A percentile compares a stretch with the other conserved stretches of the same genome.
Conservation (phyloP, 2,329 filamentous ascomycete species). For the Phaeosphaeria sp. region DNA sequence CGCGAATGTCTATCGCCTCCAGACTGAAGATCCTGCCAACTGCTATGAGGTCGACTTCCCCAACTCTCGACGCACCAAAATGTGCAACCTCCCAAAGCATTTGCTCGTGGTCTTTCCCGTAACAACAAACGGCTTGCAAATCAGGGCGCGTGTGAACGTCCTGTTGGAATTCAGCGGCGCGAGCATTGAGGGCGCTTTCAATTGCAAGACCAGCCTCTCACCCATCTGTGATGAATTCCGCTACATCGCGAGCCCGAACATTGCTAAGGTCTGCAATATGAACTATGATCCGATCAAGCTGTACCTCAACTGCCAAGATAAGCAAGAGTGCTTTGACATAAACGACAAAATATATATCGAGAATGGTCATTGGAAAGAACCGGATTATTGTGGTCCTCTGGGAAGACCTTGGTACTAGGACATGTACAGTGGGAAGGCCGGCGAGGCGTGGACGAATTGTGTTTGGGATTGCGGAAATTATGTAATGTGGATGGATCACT, state of each 20-base stretch:
- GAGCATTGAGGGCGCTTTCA: background rate
- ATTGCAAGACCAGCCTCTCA: background rate
- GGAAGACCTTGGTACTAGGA: background rate
- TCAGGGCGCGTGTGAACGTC: background rate
- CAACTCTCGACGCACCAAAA: slow-evolving; percentile 1
- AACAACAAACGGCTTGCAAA: background rate
- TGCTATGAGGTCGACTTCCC: slow-evolving; percentile 11
- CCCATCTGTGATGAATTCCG: background rate
- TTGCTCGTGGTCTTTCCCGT: slow-evolving; percentile 9
- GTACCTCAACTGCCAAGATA: background rate
- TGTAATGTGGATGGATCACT: background rate
- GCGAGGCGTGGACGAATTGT: background rate
- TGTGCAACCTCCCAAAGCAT: slow-evolving; percentile 11
- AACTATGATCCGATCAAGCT: background rate
- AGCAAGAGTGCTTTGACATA: background rate
- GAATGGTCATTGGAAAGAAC: background rate
- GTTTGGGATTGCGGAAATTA: background rate
- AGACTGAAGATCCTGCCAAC: slow-evolving; percentile 5
- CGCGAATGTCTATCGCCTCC: slow-evolving; percentile 4
- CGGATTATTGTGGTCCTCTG: background rate
- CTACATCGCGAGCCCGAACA: background rate
- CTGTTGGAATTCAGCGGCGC: background rate
- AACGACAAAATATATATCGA: background rate
- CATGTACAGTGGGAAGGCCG: background rate
- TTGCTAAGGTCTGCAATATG: background rate